Base-by-base conservation (phyloP, 1,284 basidiomycete species). In the Trichosporon coremiiforme region DNA sequence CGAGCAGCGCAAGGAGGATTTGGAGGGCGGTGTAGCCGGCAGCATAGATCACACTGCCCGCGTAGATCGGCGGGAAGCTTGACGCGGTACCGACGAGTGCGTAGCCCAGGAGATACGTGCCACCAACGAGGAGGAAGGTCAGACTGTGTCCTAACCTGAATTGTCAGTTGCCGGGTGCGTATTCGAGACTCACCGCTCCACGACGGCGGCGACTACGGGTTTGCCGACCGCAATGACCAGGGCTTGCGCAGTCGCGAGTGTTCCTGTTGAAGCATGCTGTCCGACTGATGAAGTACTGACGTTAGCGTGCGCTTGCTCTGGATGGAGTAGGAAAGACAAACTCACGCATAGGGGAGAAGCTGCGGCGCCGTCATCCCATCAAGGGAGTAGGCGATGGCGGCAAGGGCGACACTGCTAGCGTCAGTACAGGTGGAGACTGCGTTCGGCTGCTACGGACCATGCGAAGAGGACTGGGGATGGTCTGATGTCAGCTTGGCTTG, bases 161-260 rank as follows among this genome's bases (percentile, higher is more conserved):
- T 2, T 38, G 36, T 38, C 36, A 38, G 36, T 38, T 38, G 5
- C n/a, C n/a, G n/a, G n/a, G n/a, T 7, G 36, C 8, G 10, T 38
- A 7, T 12, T 12, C 10, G 4, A 4, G 12, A 38, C 36, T 8
- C 4, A 38, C 70, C 91, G 87, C 76, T 93, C 91, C 1, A 91
- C 88, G 45, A 93, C 80, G 81, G 92, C 92, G 2, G 92, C 92
- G 75, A 92, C 89, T 53, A 92, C 86, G 0, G 92, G 92, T 83
- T 93, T 93, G 41, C 90, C 88, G 55, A 89, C 86, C 20, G 89
- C 89, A 69, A 89, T 84, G 70, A 86, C 84, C 77, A 87, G 84
- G 80, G 29, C 67, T n/a, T 63, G 86, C 83, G 33, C 77, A n/a
- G 85, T 85, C 25, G 82, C 78, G 64, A 93, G 89, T 22, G 90